Conservation (phyloP, 2,329 filamentous ascomycete species). For the Trichoderma koningii region DNA sequence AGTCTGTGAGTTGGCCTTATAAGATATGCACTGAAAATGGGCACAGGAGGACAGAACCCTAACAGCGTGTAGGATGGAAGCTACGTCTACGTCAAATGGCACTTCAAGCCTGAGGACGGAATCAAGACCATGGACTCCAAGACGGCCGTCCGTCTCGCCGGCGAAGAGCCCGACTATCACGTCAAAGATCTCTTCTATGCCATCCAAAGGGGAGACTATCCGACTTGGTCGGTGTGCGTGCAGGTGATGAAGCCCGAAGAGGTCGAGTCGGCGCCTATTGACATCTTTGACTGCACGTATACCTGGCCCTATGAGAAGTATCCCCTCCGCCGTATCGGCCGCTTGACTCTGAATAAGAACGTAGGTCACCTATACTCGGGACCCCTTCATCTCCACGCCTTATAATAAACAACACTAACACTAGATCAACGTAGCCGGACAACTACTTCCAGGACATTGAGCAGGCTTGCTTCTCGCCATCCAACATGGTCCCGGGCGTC, state of each 20-base stretch:
- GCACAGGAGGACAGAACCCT: neutral
- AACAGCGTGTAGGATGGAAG: conserved; percentile 52
- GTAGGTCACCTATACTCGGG: conserved; percentile 58
- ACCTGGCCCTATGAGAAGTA: conserved; percentile 66
- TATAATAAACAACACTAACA: neutral
- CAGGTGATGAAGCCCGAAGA: conserved; percentile 65
- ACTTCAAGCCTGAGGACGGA: conserved; percentile 65
- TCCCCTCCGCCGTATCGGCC: conserved; percentile 63
- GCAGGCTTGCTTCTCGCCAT: conserved; percentile 67
- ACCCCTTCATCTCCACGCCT: conserved; percentile 35
- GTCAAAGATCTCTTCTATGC: conserved; percentile 66
- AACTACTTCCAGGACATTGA: conserved; percentile 73
- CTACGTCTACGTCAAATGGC: conserved; percentile 67
- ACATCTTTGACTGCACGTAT: conserved; percentile 70
- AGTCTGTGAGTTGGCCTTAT: conserved; percentile 39
- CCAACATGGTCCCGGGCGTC: conserved; percentile 64
- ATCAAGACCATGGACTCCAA: conserved; percentile 60
- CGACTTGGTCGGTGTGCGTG: conserved; percentile 64
- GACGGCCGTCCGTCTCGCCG: conserved; percentile 57
- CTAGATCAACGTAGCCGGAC: conserved; percentile 41
- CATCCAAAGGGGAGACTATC: conserved; percentile 61
- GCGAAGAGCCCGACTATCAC: conserved; percentile 62
- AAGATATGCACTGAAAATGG: neutral
- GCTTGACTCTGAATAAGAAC: conserved; percentile 66
- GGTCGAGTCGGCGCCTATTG: conserved; percentile 52